Conservation (phyloP, 257 asterid genomes). For the Solanum bukasovii region DNA sequence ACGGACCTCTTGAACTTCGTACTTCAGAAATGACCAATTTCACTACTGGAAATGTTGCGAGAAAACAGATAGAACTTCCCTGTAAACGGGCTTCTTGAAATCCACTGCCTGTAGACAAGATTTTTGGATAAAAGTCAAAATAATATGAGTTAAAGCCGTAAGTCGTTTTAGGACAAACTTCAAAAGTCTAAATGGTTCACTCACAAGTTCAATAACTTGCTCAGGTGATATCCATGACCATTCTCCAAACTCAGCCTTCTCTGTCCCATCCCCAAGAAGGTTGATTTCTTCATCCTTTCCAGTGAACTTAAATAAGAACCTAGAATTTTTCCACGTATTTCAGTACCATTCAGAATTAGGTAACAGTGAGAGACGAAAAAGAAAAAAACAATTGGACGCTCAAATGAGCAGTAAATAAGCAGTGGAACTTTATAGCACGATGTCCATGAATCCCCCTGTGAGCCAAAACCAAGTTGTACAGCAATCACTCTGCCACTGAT, state of each 20-base stretch:
- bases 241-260: conserved; percentile 88
- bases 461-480: neutral
- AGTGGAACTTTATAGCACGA: neutral
- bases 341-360: neutral
- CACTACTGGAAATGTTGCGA: conserved; percentile 50
- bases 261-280: conserved; percentile 90
- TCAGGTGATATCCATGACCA: conserved; percentile 92
- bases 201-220: conserved; percentile 55
- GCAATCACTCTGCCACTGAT: neutral
- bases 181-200: conserved; percentile 5
- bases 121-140: neutral
- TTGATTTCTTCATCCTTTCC: conserved; percentile 87
- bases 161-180: neutral
- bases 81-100: conserved; percentile 84
- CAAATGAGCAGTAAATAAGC: neutral
- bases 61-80: conserved; percentile 63
- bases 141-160: neutral
- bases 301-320: conserved; percentile 76
- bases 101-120: conserved; percentile 69
- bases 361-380: neutral
- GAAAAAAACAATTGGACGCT: neutral
- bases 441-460: neutral
- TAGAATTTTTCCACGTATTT: neutral
- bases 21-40: neutral
- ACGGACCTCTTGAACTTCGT: neutral